phyloP scores from a whole-genome alignment of 768 basidiomycete genomes.

The Tremella yokohamensis region DNA sequence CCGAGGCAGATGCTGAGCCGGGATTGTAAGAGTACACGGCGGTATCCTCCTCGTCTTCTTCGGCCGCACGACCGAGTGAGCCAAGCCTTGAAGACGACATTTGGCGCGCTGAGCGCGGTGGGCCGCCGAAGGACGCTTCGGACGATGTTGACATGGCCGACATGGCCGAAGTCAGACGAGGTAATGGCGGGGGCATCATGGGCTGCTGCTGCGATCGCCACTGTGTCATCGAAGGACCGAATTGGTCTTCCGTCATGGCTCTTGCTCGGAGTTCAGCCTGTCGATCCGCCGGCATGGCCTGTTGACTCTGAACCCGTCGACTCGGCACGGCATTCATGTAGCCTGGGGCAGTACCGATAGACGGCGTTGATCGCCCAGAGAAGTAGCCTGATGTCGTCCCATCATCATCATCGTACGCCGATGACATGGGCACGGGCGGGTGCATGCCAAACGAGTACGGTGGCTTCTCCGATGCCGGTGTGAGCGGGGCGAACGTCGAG shows the following conservation, averaged over 20 bases:
- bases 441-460: constrained; percentile 22
- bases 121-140: constrained; percentile 36
- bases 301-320: constrained; percentile 59
- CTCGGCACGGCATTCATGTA: constrained; percentile 58
- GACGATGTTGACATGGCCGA: constrained; percentile 40
- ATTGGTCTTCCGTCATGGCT: constrained; percentile 67
- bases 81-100: constrained; percentile 17
- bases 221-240: constrained; percentile 62
- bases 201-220: constrained; percentile 60
- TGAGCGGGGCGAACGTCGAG: constrained; percentile 43
- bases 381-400: constrained; percentile 19
- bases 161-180: constrained; percentile 44
- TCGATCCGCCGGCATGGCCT: constrained; percentile 62
- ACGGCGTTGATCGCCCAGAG: constrained; percentile 40
- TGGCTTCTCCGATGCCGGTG: constrained; percentile 42
- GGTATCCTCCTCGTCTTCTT: constrained; percentile 33
- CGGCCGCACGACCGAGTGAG: constrained; percentile 25
- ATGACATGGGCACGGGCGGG: not conserved
- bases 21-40: not conserved
- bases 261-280: constrained; percentile 59
- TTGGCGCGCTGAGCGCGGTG: constrained; percentile 8
- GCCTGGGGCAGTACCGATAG: constrained; percentile 14
- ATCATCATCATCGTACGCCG: constrained; percentile 54
- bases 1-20: not conserved
- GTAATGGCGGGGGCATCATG: constrained; percentile 45